Evolutionary conservation across 73 alveolate species (phyloP).

Genomic region (Paramecium primaurelia): DNA sequence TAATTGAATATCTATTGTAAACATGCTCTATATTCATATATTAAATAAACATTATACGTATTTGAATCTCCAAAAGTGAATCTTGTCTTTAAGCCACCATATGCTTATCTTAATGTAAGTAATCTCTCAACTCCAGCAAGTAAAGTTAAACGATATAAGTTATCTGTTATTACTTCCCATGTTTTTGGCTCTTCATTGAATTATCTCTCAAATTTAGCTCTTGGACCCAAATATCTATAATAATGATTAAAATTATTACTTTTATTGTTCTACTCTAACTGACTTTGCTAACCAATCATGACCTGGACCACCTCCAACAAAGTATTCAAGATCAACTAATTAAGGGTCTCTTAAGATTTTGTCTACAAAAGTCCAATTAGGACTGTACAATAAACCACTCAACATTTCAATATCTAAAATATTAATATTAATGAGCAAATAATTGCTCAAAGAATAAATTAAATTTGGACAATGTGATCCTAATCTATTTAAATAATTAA

Average conservation of each 20-base stretch:
- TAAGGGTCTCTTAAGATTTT: constrained; percentile 5
- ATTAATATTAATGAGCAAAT: neutral
- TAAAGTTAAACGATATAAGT: constrained; percentile 47
- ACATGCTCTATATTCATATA: constrained; percentile 27
- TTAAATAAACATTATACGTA: neutral
- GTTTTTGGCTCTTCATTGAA: constrained; percentile 41
- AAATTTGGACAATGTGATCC: neutral
- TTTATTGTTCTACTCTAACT: neutral
- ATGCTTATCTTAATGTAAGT: constrained; percentile 56
- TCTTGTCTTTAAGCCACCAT: constrained; percentile 49
- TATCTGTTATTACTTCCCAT: constrained; percentile 50
- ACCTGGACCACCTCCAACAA: constrained; percentile 47
- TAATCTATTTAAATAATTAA: neutral
- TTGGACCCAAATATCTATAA: neutral
- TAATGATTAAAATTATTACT: neutral
- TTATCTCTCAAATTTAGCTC: neutral
- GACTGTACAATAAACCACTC: constrained; percentile 20
- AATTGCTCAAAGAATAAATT: neutral
- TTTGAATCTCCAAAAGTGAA: constrained; percentile 54
- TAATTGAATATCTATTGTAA: constrained; percentile 45
- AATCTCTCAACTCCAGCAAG: constrained; percentile 64
- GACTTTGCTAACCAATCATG: constrained; percentile 29
- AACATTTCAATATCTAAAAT: constrained; percentile 12
- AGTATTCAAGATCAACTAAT: constrained; percentile 20
- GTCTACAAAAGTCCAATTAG: neutral